phyloP scores from a whole-genome alignment of 495 filamentous ascomycete genomes.

The Penicillium daleae region DNA sequence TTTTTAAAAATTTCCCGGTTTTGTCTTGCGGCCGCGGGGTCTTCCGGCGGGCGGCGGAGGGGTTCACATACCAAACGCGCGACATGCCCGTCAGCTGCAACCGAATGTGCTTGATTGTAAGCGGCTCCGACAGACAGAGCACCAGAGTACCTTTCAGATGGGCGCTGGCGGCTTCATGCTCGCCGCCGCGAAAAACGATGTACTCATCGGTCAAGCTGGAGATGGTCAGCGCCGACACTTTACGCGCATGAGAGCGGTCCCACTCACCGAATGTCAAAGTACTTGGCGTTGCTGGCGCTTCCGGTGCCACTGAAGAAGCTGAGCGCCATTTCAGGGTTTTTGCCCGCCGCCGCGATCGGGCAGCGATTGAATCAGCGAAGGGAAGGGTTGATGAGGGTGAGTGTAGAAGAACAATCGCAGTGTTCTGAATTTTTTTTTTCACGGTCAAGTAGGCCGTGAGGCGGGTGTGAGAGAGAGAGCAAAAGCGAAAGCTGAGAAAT shows the following conservation, averaged over 20 bases:
- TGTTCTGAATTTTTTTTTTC: neutral
- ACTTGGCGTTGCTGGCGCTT: constrained; percentile 55
- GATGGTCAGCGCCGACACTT: constrained; percentile 13
- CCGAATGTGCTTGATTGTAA: constrained; percentile 73
- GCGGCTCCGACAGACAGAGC: constrained; percentile 69
- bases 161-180: constrained; percentile 76
- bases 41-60: neutral
- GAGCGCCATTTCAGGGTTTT: constrained; percentile 48
- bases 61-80: constrained; percentile 64
- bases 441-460: neutral
- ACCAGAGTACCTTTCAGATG: constrained; percentile 74
- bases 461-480: neutral
- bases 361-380: constrained; percentile 18
- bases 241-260: neutral
- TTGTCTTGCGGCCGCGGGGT: neutral
- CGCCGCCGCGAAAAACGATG: constrained; percentile 74
- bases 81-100: constrained; percentile 72
- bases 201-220: constrained; percentile 76
- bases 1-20: neutral
- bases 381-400: neutral
- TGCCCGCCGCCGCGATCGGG: constrained; percentile 27
- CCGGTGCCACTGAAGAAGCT: constrained; percentile 54
- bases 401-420: neutral
- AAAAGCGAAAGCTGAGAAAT: constrained; percentile 1
- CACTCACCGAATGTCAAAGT: constrained; percentile 59